A percentile compares a stretch with the other conserved stretches of the same genome.
These are phyloP conservation scores for Ganoderma sinense DNA, from an alignment of 1,284 basidiomycete genomes.

Conservation along the genomic window DNA sequence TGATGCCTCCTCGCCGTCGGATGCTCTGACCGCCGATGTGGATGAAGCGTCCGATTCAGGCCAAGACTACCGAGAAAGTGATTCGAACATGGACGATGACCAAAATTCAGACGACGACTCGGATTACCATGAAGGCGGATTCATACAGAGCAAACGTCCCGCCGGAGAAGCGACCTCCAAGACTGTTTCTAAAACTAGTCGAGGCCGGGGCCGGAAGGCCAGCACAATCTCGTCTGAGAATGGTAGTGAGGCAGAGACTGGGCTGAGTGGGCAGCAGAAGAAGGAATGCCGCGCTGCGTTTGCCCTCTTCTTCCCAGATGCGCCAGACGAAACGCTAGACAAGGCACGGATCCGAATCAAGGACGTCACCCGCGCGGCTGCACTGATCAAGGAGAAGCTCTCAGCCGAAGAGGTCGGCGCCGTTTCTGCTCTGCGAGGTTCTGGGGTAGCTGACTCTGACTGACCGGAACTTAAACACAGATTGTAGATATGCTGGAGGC, in stretches of 20 bases:
- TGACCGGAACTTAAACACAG: conserved; percentile 43
- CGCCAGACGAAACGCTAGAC: conserved; percentile 50
- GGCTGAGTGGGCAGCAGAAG: conserved; percentile 58
- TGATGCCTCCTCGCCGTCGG: conserved; percentile 35
- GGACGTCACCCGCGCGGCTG: conserved; percentile 65
- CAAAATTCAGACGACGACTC: conserved; percentile 38
- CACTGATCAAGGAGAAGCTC: conserved; percentile 69
- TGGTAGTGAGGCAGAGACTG: too few species aligned
- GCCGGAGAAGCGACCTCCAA: background rate
- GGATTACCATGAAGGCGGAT: conserved; percentile 40
- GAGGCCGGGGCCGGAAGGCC: background rate
- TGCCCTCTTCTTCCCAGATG: conserved; percentile 71
- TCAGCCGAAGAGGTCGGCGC: conserved; percentile 70
- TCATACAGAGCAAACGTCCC: conserved; percentile 13
- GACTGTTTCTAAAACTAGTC: background rate
- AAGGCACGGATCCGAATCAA: conserved; percentile 64
- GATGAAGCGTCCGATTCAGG: conserved; percentile 30
- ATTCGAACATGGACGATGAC: conserved; percentile 25
- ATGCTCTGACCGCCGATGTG: conserved; percentile 34
- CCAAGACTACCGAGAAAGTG: conserved; percentile 34
- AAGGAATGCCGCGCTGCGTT: conserved; percentile 65
- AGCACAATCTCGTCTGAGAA: conserved; percentile 1
- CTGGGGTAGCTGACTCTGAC: background rate
- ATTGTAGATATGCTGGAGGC: conserved; percentile 77
- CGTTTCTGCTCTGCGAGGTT: background rate